These are phyloP conservation scores for Xanthoconium separans DNA, from an alignment of 1,284 basidiomycete genomes.

Conservation along the genomic window DNA sequence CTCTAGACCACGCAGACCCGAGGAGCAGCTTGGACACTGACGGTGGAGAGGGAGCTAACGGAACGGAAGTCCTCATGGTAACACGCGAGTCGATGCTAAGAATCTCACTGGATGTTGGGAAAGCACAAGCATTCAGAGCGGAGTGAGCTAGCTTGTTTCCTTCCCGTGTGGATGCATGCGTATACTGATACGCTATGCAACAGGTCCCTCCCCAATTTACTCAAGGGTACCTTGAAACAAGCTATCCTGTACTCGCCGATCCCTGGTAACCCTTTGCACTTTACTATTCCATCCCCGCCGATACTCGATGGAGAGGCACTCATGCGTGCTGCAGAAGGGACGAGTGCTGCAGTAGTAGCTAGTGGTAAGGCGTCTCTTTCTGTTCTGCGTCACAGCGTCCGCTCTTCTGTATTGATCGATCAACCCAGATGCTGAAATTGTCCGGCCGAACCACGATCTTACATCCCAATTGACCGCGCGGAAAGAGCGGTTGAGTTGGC, in stretches of 20 bases:
- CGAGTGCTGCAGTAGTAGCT: slow-evolving; percentile 72
- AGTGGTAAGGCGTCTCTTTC: slow-evolving; percentile 48
- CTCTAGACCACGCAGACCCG: slow-evolving; percentile 25
- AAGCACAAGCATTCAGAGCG: slow-evolving; percentile 54
- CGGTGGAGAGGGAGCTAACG: slow-evolving; percentile 31
- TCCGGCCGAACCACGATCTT: slow-evolving; percentile 79
- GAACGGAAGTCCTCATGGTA: slow-evolving; percentile 57
- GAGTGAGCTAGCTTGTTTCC: slow-evolving; percentile 44
- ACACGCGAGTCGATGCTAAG: slow-evolving; percentile 70
- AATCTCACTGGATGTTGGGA: slow-evolving; percentile 59
- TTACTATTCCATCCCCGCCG: slow-evolving; percentile 73
- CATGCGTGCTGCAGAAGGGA: slow-evolving; percentile 76
- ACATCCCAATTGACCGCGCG: slow-evolving; percentile 77
- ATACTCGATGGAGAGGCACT: slow-evolving; percentile 73
- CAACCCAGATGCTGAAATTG: slow-evolving; percentile 63
- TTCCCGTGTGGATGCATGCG: slow-evolving; percentile 11
- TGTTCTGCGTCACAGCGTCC: not conserved
- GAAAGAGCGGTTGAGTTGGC: slow-evolving; percentile 72
- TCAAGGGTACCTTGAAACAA: slow-evolving; percentile 85
- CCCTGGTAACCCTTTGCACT: slow-evolving; percentile 76
- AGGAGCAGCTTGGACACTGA: slow-evolving; percentile 9
- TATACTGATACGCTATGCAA: slow-evolving; percentile 37
- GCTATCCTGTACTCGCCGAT: slow-evolving; percentile 67
- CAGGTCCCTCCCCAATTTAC: slow-evolving; percentile 60
- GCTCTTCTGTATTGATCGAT: not conserved